Base-by-base conservation (phyloP, 495 filamentous ascomycete species). In the Aspergillus campestris region DNA sequence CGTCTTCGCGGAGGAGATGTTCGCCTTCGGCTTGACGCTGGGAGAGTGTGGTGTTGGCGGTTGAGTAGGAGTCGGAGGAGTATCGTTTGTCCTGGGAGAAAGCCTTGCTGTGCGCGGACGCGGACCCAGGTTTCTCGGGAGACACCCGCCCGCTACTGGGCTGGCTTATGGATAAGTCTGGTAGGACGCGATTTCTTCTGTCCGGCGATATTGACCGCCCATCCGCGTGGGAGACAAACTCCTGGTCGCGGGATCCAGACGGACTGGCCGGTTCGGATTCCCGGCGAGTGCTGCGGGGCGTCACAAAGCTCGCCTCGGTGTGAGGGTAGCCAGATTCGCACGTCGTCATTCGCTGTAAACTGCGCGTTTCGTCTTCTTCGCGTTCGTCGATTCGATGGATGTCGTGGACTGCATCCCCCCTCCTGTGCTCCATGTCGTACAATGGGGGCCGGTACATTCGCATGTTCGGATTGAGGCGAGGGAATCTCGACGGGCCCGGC, bases 361-460 rank as follows among this genome's bases (percentile, higher is more conserved):
- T 32, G 30, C 60, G 48, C 5, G 59, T 64, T 31, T 72, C 72
- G 29, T 78, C 80, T 40, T 89, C 86, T 34, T 94, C 89, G 6
- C 67, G 70, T 61, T 88, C 83, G n/a, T 80, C 71, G 57, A 87
- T 86, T 5, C 79, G 74, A 48, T 81, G 78, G 13, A 83, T 83
- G 33, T 68, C 61, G 14, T 77, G 73, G 29, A 69, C 64, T 5
- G 62, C 63, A 18, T 72, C 69, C 27, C 67, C 66, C 35, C 65
- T 64, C 30, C 71, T 63, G 34, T 57, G 65, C 24, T 78, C 77
- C 31, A 73, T 69, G 50, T 70, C 71, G 11, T 49, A 48, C n/a
- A 41, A 47, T 0, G 61, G 52, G 2, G 52, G 53, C 31, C 62
- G 55, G 24, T 60, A 61, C 8, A 60, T 24, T 36, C 55, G 47